Evolutionary conservation across 768 basidiomycete species (phyloP).

Genomic region (Kwoniella mangroviensis): DNA sequence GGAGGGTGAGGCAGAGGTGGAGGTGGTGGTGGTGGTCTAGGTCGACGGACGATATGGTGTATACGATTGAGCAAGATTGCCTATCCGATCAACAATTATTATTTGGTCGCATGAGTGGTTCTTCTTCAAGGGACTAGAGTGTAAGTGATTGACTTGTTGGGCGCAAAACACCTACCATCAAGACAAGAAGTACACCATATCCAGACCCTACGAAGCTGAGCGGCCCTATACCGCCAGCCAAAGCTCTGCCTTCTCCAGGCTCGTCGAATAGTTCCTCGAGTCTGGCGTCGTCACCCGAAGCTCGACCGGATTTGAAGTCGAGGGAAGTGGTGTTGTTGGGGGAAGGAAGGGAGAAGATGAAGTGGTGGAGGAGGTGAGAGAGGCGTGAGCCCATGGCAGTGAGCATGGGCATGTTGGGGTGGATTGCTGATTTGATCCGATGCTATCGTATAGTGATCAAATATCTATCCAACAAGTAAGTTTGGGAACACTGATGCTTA

Average conservation of each 20-base stretch:
- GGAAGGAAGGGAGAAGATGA: constrained; percentile 49
- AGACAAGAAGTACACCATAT: constrained; percentile 50
- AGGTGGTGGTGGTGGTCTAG: constrained; percentile 38
- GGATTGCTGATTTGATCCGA: not conserved
- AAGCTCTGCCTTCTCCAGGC: constrained; percentile 48
- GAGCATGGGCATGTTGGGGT: constrained; percentile 38
- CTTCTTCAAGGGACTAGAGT: too few species aligned
- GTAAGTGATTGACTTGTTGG: too few species aligned
- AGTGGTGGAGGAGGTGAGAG: constrained; percentile 41
- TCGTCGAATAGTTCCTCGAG: constrained; percentile 31
- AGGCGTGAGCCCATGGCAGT: constrained; percentile 36
- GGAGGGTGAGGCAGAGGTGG: constrained; percentile 38
- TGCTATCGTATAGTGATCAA: not conserved
- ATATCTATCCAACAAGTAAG: not conserved
- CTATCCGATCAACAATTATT: constrained; percentile 15
- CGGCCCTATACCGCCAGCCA: constrained; percentile 49
- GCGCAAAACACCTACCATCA: constrained; percentile 41
- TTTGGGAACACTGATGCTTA: not conserved
- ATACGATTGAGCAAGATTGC: constrained; percentile 52
- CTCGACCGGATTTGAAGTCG: not conserved
- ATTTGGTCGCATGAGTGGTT: not conserved
- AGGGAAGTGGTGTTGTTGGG: constrained; percentile 26
- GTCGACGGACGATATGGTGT: constrained; percentile 52
- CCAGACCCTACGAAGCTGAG: constrained; percentile 49
- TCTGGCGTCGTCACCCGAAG: not conserved